Evolutionary conservation across 2,329 filamentous ascomycete species (phyloP).

Genomic region (Geosmithia morbida): DNA sequence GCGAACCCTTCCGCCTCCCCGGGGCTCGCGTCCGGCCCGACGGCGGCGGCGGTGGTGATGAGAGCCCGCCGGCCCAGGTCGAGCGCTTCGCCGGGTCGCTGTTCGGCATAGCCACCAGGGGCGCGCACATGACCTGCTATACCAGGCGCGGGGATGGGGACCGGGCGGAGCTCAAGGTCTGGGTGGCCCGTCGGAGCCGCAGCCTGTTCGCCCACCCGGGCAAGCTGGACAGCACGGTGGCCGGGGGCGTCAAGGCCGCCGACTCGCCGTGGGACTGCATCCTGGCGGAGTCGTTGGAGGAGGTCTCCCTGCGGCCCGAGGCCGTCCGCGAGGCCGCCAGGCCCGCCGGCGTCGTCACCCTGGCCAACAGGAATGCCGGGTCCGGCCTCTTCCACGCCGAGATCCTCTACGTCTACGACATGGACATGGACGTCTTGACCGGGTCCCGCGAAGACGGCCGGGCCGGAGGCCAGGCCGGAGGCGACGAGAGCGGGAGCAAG

Average conservation of each 20-base stretch:
- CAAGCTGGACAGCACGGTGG: conserved; percentile 69
- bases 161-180: conserved; percentile 35
- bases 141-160: conserved; percentile 19
- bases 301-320: conserved; percentile 33
- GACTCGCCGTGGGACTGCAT: conserved; percentile 54
- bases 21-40: conserved; percentile 14
- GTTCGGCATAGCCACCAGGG: conserved; percentile 54
- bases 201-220: conserved; percentile 59
- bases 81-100: conserved; percentile 49
- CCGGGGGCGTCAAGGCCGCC: conserved; percentile 57
- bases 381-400: conserved; percentile 18
- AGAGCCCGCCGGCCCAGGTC: conserved; percentile 20
- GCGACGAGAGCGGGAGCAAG: too few relatives aligned
- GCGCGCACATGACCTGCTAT: conserved; percentile 53
- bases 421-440: conserved; percentile 54
- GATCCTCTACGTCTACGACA: conserved; percentile 58
- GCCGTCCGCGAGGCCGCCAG: conserved; percentile 9
- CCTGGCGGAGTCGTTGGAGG: conserved; percentile 58
- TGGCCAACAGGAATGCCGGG: conserved; percentile 13
- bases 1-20: conserved; percentile 25
- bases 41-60: neutral
- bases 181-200: conserved; percentile 53
- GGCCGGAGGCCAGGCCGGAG: too few relatives aligned
- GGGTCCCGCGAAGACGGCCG: conserved; percentile 28
- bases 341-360: conserved; percentile 18